A percentile compares a stretch with the other conserved stretches of the same genome.
phyloP scores from a whole-genome alignment of 441 rosid genomes.

The Pelargonium australe region DNA sequence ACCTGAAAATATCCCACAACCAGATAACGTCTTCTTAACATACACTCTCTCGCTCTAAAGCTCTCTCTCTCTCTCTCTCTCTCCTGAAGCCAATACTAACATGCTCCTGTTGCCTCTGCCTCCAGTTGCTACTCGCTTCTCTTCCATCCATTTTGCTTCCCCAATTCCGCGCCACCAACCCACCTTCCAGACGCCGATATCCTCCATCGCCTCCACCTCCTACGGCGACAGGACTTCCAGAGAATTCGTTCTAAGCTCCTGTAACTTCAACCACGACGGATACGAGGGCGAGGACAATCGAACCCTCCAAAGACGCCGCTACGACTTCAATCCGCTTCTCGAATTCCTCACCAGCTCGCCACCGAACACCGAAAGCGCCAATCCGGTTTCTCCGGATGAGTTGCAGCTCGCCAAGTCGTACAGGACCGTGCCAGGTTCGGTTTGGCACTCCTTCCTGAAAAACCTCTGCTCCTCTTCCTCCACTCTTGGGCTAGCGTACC shows the following conservation, averaged over 20 bases:
- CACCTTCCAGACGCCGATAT: slow-evolving; percentile 19
- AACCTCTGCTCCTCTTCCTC: slow-evolving; percentile 53
- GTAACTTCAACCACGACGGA: not conserved
- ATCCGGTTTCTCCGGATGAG: slow-evolving; percentile 49
- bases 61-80: not conserved
- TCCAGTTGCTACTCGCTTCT: slow-evolving; percentile 41
- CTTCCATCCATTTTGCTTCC: slow-evolving; percentile 29
- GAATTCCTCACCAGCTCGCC: slow-evolving; percentile 32
- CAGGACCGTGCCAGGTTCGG: slow-evolving; percentile 86
- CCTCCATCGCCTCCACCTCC: slow-evolving; percentile 18
- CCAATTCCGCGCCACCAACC: slow-evolving; percentile 28
- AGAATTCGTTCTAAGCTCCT: slow-evolving; percentile 21
- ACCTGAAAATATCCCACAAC: not conserved
- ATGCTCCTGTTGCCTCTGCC: slow-evolving; percentile 27
- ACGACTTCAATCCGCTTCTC: slow-evolving; percentile 85
- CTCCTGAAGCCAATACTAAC: not conserved
- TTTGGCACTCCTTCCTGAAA: slow-evolving; percentile 83
- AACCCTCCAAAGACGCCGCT: slow-evolving; percentile 47
- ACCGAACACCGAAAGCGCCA: slow-evolving; percentile 23
- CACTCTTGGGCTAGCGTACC: slow-evolving; percentile 62
- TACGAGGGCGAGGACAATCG: slow-evolving; percentile 36
- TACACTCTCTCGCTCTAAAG: not conserved
- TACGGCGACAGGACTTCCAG: slow-evolving; percentile 18
- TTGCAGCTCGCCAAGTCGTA: slow-evolving; percentile 74
- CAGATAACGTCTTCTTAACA: not conserved